A percentile compares a stretch with the other conserved stretches of the same genome.
phyloP scores from a whole-genome alignment of 2,329 filamentous ascomycete genomes.

The Huntiella abstrusa region DNA sequence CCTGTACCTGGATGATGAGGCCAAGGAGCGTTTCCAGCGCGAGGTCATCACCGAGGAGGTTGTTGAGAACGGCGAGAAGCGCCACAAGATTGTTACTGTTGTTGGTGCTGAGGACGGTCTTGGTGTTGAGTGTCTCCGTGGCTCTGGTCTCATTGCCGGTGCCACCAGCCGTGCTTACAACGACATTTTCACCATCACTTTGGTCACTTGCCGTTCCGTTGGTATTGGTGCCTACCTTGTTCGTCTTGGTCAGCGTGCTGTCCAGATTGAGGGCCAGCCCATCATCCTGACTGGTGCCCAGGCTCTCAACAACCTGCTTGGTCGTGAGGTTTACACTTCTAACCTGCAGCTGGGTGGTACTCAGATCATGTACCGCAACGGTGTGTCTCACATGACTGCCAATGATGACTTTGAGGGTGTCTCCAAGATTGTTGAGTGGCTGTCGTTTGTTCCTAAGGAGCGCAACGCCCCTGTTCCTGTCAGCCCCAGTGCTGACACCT shows the following conservation, averaged over 20 bases:
- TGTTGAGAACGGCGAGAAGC: slow-evolving; percentile 68
- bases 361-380: slow-evolving; percentile 99
- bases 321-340: slow-evolving; percentile 95
- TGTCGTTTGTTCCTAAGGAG: slow-evolving; percentile 93
- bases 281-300: slow-evolving; percentile 97
- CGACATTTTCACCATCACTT: slow-evolving; percentile 94
- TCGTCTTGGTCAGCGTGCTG: slow-evolving; percentile 91
- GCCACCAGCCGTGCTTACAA: slow-evolving; percentile 94
- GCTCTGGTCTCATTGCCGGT: slow-evolving; percentile 94
- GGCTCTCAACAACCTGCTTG: slow-evolving; percentile 93
- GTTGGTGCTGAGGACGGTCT: slow-evolving; percentile 88
- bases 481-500: slow-evolving; percentile 63
- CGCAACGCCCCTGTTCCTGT: slow-evolving; percentile 88
- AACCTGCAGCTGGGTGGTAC: slow-evolving; percentile 98
- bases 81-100: slow-evolving; percentile 86
- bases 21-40: slow-evolving; percentile 73
- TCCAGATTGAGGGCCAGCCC: slow-evolving; percentile 96
- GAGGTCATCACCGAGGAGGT: slow-evolving; percentile 62
- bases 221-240: slow-evolving; percentile 99
- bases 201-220: slow-evolving; percentile 95
- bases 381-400: slow-evolving; percentile 97
- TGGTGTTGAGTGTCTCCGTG: slow-evolving; percentile 91
- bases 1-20: slow-evolving; percentile 74
- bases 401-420: slow-evolving; percentile 96
- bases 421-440: slow-evolving; percentile 93